phyloP scores from a whole-genome alignment of 2,329 filamentous ascomycete genomes.

The Claviceps citrina region DNA sequence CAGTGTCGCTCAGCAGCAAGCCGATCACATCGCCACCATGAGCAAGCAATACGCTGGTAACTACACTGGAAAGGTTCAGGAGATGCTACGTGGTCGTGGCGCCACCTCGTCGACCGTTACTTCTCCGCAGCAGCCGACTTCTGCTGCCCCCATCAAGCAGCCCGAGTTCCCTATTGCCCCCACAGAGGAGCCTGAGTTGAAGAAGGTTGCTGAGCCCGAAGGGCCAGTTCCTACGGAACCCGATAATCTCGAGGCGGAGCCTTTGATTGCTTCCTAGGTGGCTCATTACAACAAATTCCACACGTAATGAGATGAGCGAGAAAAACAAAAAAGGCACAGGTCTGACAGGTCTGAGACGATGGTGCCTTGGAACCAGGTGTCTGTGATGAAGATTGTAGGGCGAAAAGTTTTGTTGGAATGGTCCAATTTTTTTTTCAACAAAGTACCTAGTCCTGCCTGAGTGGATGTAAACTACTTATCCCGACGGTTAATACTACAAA shows the following conservation, averaged over 20 bases:
- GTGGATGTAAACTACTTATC: background rate
- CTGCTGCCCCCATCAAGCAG: conserved; percentile 10
- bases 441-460: background rate
- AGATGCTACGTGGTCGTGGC: conserved; percentile 38
- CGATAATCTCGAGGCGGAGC: conserved; percentile 15
- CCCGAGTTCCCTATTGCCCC: conserved; percentile 23
- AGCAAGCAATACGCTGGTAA: conserved; percentile 55
- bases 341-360: conserved; percentile 10
- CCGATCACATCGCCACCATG: conserved; percentile 43
- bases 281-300: conserved; percentile 13
- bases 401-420: background rate
- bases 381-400: background rate
- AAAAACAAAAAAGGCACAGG: conserved; percentile 9
- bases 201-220: conserved; percentile 6
- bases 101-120: conserved; percentile 26
- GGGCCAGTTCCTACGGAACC: conserved; percentile 13
- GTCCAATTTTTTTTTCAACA: conserved; percentile 13
- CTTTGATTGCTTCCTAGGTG: conserved; percentile 17
- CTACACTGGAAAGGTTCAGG: conserved; percentile 52
- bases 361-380: conserved; percentile 5
- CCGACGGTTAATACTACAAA: background rate
- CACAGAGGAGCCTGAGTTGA: conserved; percentile 19
- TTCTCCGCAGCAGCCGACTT: conserved; percentile 18
- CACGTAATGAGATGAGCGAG: conserved; percentile 14
- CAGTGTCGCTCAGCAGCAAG: conserved; percentile 46